Conservation (phyloP, 2,329 filamentous ascomycete species). For the Xenosphaeropsis pyriputrescens region DNA sequence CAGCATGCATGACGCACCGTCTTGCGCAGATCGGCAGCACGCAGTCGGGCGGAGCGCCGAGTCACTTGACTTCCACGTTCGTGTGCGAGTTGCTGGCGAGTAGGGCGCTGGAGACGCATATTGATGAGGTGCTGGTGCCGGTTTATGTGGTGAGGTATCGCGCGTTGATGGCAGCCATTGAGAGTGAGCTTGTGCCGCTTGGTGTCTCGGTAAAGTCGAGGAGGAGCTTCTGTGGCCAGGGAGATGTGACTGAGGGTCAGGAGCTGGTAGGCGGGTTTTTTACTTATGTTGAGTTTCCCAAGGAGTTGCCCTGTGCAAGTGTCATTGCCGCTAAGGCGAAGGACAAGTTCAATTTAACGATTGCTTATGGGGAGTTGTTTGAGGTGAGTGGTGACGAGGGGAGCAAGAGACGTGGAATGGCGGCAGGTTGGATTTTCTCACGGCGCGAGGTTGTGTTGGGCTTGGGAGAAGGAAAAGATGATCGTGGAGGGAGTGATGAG, state of each 20-base stretch:
- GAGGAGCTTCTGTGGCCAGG: neutral
- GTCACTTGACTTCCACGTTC: conserved; percentile 15
- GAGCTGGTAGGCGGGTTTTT: conserved; percentile 43
- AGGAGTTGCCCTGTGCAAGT: conserved; percentile 21
- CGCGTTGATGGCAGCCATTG: conserved; percentile 9
- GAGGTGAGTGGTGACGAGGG: conserved; percentile 22
- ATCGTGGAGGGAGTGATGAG: conserved; percentile 40
- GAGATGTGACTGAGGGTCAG: conserved; percentile 1
- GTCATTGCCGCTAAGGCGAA: conserved; percentile 19
- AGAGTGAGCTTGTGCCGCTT: conserved; percentile 8
- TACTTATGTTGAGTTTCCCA: conserved; percentile 44
- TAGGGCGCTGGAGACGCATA: conserved; percentile 35
- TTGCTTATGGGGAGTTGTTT: conserved; percentile 42
- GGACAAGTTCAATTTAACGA: conserved; percentile 35
- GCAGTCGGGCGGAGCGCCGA: conserved; percentile 16
- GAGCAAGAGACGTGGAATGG: no score
- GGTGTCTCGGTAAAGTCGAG: conserved; percentile 7
- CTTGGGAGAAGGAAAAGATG: conserved; percentile 38
- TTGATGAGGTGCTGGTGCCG: conserved; percentile 35
- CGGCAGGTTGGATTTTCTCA: no score
- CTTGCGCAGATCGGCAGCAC: conserved; percentile 9
- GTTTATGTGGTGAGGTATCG: conserved; percentile 27
- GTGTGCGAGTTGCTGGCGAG: conserved; percentile 33
- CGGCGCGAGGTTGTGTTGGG: conserved; percentile 40
- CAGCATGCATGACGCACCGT: conserved; percentile 29